Evolutionary conservation across 2,329 filamentous ascomycete species (phyloP).

Genomic region (Cordyceps cateniannulata): DNA sequence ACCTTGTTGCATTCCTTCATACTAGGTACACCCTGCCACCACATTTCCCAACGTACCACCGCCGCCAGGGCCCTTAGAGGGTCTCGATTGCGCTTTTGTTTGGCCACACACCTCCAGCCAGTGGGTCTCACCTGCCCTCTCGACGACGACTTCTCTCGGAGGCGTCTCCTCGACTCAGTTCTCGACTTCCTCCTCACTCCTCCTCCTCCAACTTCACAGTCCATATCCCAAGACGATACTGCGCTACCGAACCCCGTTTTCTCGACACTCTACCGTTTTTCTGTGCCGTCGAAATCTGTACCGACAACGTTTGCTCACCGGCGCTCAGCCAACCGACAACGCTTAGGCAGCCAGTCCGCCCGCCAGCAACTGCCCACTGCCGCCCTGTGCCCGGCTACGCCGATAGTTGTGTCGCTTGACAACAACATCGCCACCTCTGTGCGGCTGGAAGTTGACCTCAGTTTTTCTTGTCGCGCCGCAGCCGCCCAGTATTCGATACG

Average conservation of each 20-base stretch:
- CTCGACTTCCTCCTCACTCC: not conserved
- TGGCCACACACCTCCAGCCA: not conserved
- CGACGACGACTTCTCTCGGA: not conserved
- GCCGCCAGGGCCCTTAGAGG: not conserved
- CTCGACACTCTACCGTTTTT: not conserved
- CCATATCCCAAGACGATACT: not conserved
- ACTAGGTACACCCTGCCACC: not conserved
- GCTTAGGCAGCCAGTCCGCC: not conserved
- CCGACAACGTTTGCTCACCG: no score
- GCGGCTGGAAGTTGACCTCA: not conserved
- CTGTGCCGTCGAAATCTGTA: no score
- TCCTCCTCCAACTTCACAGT: not conserved
- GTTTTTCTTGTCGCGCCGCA: not conserved
- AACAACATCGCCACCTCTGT: not conserved
- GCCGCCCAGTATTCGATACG: not conserved
- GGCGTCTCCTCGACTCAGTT: not conserved
- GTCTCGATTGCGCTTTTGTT: conserved; percentile 1
- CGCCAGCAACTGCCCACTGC: not conserved
- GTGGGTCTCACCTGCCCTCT: not conserved
- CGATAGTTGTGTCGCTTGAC: not conserved
- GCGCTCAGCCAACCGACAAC: no score
- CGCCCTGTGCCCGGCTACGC: not conserved
- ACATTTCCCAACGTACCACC: not conserved
- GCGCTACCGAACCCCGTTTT: not conserved
- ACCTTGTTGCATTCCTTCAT: no score